A percentile compares a stretch with the other conserved stretches of the same genome.
Evolutionary conservation across 2,329 filamentous ascomycete genomes (phyloP).

Genomic region (Beauveria caledonica): DNA sequence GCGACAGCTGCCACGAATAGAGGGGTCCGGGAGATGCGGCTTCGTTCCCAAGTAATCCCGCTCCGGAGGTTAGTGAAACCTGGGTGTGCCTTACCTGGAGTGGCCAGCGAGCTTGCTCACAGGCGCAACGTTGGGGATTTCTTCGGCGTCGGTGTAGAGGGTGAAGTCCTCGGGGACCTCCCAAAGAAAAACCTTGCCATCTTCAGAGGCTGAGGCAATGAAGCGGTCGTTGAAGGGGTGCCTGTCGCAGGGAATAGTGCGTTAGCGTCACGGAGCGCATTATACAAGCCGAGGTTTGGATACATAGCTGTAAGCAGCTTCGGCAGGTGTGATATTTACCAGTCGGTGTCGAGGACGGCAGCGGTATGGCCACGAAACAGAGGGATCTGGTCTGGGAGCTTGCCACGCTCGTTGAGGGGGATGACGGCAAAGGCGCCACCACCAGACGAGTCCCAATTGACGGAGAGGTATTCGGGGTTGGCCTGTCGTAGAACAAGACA

Average conservation of each 20-base stretch:
- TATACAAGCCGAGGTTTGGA: background rate
- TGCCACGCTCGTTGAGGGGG: conserved; percentile 79
- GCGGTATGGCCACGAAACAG: conserved; percentile 95
- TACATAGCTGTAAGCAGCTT: background rate
- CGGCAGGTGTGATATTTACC: conserved; percentile 43
- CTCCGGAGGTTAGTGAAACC: no score
- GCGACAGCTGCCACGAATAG: conserved; percentile 15
- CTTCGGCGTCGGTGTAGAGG: conserved; percentile 75
- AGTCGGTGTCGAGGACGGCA: conserved; percentile 93
- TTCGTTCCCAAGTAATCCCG: background rate
- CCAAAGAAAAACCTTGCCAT: conserved; percentile 96
- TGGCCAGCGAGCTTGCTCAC: conserved; percentile 78
- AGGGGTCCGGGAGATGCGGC: background rate
- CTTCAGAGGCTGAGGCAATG: conserved; percentile 89
- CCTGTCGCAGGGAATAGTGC: conserved; percentile 39
- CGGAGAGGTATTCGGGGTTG: conserved; percentile 90
- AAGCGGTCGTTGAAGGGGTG: conserved; percentile 93
- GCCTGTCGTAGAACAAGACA: conserved; percentile 45
- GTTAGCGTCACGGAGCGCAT: background rate
- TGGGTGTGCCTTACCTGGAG: conserved; percentile 51
- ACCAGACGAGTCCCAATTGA: conserved; percentile 97
- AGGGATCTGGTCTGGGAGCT: conserved; percentile 85
- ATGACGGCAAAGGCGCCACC: conserved; percentile 97
- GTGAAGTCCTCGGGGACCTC: conserved; percentile 84
- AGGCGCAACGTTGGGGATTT: conserved; percentile 72